phyloP scores from a whole-genome alignment of 805 yeast genomes.

The Kodamaea sagamina region DNA sequence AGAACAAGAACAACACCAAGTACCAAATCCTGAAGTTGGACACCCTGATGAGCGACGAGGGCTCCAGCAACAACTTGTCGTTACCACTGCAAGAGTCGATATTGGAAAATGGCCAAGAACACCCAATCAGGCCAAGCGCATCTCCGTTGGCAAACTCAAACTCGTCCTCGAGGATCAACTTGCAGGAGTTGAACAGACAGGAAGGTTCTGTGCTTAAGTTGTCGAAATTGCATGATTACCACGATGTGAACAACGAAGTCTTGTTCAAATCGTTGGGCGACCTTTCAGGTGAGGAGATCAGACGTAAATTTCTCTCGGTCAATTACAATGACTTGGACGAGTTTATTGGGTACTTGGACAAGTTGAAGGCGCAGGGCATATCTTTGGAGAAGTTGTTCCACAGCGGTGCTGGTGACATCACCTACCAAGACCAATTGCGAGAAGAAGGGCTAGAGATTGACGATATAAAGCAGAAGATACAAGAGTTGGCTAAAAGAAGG shows the following conservation, averaged over 20 bases:
- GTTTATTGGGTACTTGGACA: constrained; percentile 32
- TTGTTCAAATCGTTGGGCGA: constrained; percentile 17
- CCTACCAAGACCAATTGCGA: constrained; percentile 8
- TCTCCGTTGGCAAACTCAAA: constrained; percentile 19
- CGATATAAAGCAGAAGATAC: constrained; percentile 15
- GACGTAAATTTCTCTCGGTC: constrained; percentile 32
- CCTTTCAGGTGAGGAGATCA: constrained; percentile 41
- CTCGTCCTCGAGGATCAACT: constrained; percentile 32
- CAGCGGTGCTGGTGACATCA: constrained; percentile 3
- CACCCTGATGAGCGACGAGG: constrained; percentile 11
- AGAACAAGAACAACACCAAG: constrained; percentile 1
- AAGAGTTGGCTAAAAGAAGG: constrained; percentile 6
- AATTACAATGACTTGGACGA: constrained; percentile 38
- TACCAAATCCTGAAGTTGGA: constrained; percentile 8
- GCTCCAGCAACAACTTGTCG: constrained; percentile 1
- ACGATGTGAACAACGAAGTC: constrained; percentile 11
- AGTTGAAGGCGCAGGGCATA: constrained; percentile 35
- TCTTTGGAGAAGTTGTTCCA: constrained; percentile 27
- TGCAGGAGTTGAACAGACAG: constrained; percentile 37
- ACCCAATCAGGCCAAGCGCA: constrained; percentile 8
- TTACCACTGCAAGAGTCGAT: neutral
- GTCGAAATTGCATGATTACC: constrained; percentile 29
- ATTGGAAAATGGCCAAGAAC: neutral
- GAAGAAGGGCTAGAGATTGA: constrained; percentile 17
- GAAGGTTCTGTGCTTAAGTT: constrained; percentile 46